Evolutionary conservation across 768 basidiomycete species (phyloP), one percentile per base, ranked within the genome.

Genomic region (Boletellus emodensis): DNA sequence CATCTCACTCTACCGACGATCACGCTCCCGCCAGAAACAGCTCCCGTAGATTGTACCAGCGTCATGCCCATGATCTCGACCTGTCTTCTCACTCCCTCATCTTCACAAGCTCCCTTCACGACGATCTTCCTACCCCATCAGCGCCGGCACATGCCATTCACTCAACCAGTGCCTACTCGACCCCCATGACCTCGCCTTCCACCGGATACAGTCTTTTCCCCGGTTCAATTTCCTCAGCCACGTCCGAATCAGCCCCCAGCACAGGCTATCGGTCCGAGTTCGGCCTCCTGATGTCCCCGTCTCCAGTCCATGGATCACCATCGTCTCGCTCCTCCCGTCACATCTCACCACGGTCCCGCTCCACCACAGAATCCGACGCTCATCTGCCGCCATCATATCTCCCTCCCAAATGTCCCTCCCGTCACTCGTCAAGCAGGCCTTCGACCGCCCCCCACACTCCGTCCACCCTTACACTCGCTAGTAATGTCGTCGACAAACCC

Each of bases 131-230:
- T 10, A 35, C 39, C 10, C 48, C 51, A 9, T 53, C 54, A 3
- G 3, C 36, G n/a, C 52, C 39, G 24, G 39, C 40, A 1, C 51
- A 36, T 8, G 33, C 48, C 9, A 34, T 48, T 22, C 53, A 43
- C 6, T 26, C 40, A 15, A 15, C 60, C 1, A 65, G 66, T 30
- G 1, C 51, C 10, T 58, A 63, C 0, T 66, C 65, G 3, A 65
- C 65, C 0, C 65, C 67, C 3, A 44, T 56, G 38, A 67, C 60
- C 0, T 61, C 65, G 0, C 54, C 62, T 1, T 66, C 64, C 7
- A 67, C 58, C 1, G 60, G 30, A 3, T 46, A 55, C 46, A 58
- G 55, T 33, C 38, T 51, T 1, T 55, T 68, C 14, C 51, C 55
- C 0, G 44, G 52, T 6, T 60, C 66, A 0, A 51, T 55, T 9